A percentile compares a stretch with the other conserved stretches of the same genome.
Evolutionary conservation across 345 rosid species (phyloP).

Genomic region (Viola odorata): DNA sequence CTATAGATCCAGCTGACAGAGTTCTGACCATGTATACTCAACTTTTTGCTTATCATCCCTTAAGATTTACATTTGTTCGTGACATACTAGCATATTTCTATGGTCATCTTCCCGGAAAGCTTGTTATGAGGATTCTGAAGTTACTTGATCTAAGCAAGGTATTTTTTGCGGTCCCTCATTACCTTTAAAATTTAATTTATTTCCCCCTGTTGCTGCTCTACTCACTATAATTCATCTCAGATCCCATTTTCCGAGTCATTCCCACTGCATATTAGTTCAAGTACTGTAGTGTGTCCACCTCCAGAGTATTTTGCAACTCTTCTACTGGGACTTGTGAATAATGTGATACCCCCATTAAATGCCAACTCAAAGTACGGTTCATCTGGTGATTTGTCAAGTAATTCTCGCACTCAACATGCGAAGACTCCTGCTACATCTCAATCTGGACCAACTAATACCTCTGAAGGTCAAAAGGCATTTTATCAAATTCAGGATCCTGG

Average conservation of each 20-base stretch:
- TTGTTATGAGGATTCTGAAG: constrained; percentile 59
- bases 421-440: constrained; percentile 67
- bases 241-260: constrained; percentile 93
- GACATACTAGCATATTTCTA: constrained; percentile 95
- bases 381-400: constrained; percentile 49
- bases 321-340: constrained; percentile 78
- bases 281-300: constrained; percentile 80
- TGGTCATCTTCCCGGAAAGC: constrained; percentile 83
- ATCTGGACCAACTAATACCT: constrained; percentile 57
- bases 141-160: constrained; percentile 92
- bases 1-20: constrained; percentile 66
- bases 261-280: constrained; percentile 66
- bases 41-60: constrained; percentile 76
- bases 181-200: constrained; percentile 2
- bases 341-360: constrained; percentile 84
- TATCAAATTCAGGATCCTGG: constrained; percentile 99
- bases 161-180: constrained; percentile 7
- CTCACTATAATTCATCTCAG: constrained; percentile 38
- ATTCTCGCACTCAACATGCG: constrained; percentile 55
- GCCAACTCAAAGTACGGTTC: constrained; percentile 63
- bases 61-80: constrained; percentile 91
- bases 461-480: constrained; percentile 82
- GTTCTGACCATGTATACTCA: constrained; percentile 50
- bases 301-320: constrained; percentile 87
- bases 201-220: not conserved